Evolutionary conservation across 345 rosid species (phyloP).

Genomic region (Moricandia arvensis): DNA sequence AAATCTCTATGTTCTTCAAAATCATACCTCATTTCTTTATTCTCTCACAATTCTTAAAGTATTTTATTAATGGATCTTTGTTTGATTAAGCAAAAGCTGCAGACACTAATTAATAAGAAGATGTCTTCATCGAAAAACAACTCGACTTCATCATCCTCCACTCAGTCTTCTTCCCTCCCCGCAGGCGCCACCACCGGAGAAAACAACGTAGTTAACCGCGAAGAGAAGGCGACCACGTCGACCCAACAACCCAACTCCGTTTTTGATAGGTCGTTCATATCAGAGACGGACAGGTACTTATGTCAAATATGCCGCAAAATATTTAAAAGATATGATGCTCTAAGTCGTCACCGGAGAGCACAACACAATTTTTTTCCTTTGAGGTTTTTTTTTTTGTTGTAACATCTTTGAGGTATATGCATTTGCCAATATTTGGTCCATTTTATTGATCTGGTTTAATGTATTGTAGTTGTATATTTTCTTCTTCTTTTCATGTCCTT

Average conservation of each 20-base stretch:
- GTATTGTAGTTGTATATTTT: too few relatives aligned
- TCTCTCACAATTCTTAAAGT: background rate
- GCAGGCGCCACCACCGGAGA: background rate
- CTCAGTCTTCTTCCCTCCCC: too few relatives aligned
- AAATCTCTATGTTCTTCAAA: background rate
- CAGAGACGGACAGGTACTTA: background rate
- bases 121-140: background rate
- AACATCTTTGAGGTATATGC: too few relatives aligned
- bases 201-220: background rate
- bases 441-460: too few relatives aligned
- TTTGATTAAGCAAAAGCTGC: background rate
- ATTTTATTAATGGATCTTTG: background rate
- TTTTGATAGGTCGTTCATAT: background rate
- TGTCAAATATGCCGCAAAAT: background rate
- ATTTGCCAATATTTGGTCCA: too few relatives aligned
- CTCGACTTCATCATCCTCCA: background rate
- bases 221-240: background rate
- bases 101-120: background rate
- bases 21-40: background rate
- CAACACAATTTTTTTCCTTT: too few relatives aligned
- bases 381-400: too few relatives aligned
- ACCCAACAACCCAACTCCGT: background rate
- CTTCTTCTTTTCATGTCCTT: too few relatives aligned
- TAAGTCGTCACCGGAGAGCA: too few relatives aligned
- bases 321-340: background rate